Evolutionary conservation across 768 basidiomycete species (phyloP).

Genomic region (Amanita rimosa): DNA sequence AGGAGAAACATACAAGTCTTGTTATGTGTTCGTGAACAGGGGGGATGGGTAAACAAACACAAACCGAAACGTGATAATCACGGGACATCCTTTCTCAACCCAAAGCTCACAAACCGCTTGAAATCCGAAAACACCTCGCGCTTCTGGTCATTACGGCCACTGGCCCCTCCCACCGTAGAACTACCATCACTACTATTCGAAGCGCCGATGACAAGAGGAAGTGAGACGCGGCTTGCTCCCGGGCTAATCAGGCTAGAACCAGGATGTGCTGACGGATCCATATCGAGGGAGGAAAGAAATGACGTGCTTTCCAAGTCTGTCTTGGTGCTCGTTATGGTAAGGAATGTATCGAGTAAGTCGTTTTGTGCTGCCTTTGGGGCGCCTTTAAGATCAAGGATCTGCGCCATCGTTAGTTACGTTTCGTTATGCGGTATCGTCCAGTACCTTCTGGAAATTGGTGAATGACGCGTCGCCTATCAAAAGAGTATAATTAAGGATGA

Average conservation of each 20-base stretch:
- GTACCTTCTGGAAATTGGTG: conserved; percentile 95
- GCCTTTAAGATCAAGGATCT: conserved; percentile 95
- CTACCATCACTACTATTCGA: conserved; percentile 29
- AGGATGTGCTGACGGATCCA: conserved; percentile 67
- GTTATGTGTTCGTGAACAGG: too few species aligned
- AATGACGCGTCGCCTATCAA: conserved; percentile 92
- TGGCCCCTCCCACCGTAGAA: conserved; percentile 31
- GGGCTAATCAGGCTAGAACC: conserved; percentile 54
- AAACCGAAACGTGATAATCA: too few species aligned
- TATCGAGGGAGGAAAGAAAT: conserved; percentile 88
- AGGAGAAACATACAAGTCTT: too few species aligned
- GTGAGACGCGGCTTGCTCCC: conserved; percentile 46
- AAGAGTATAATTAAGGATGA: conserved; percentile 91
- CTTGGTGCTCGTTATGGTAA: conserved; percentile 88
- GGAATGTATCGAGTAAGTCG: conserved; percentile 81
- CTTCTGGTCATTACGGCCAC: conserved; percentile 34
- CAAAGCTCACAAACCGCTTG: conserved; percentile 82
- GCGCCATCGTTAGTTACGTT: not conserved
- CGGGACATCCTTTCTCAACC: conserved; percentile 71
- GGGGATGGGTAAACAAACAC: too few species aligned
- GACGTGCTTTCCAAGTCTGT: conserved; percentile 82
- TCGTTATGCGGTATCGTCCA: not conserved
- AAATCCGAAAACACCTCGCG: conserved; percentile 86
- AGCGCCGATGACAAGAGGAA: conserved; percentile 23
- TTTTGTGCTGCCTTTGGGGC: conserved; percentile 82